Conservation (phyloP, 2,329 filamentous ascomycete species). For the Colletotrichum melonis region DNA sequence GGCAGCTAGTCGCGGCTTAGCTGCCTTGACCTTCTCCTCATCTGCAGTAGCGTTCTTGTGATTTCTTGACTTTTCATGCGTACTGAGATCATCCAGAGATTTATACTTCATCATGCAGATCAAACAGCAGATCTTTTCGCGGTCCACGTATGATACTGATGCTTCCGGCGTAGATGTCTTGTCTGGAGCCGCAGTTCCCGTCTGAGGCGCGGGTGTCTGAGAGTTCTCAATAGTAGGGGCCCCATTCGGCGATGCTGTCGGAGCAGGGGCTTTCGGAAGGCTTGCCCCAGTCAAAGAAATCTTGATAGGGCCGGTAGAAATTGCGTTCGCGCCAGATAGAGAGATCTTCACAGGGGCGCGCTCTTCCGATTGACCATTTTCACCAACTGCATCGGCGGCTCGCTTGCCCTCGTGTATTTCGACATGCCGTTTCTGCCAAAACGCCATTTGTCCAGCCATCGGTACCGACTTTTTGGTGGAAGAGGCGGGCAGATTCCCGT, state of each 20-base stretch:
- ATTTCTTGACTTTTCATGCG: constrained; percentile 55
- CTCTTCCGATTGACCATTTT: constrained; percentile 5
- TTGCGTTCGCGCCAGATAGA: constrained; percentile 24
- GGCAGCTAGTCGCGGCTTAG: constrained; percentile 48
- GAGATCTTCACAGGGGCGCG: constrained; percentile 38
- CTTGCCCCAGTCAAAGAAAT: constrained; percentile 43
- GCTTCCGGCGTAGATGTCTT: constrained; percentile 14
- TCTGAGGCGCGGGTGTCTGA: background rate
- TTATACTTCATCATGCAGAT: constrained; percentile 61
- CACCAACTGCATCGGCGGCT: background rate
- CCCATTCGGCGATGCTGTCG: background rate
- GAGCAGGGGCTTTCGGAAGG: constrained; percentile 13
- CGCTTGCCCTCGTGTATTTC: constrained; percentile 48
- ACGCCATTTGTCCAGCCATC: constrained; percentile 56
- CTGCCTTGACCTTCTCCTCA: constrained; percentile 61
- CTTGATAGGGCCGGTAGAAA: constrained; percentile 40
- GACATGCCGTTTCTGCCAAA: constrained; percentile 57
- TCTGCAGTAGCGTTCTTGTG: constrained; percentile 54
- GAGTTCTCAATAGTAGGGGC: too few species aligned
- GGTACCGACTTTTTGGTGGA: constrained; percentile 51
- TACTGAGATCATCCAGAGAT: constrained; percentile 53
- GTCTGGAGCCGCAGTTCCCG: constrained; percentile 14
- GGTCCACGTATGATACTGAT: constrained; percentile 67
- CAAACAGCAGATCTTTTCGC: constrained; percentile 58
- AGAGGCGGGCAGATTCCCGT: constrained; percentile 45